A percentile compares a stretch with the other conserved stretches of the same genome.
phyloP scores from a whole-genome alignment of 805 yeast species.

The Pichia pseudocactophila region DNA sequence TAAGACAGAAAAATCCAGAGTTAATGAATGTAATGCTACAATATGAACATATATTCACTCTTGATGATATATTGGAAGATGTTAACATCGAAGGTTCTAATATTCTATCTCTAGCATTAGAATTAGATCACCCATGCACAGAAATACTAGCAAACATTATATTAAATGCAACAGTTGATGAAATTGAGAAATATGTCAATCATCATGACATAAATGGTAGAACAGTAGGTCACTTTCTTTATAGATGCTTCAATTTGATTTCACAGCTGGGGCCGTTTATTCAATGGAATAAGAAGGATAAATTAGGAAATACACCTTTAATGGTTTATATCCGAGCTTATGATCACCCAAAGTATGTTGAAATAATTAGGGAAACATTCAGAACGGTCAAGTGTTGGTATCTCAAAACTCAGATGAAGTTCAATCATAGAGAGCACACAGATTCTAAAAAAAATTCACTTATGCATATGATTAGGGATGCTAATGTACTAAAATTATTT shows the following conservation, averaged over 20 bases:
- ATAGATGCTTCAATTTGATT: constrained; percentile 46
- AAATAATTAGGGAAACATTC: constrained; percentile 39
- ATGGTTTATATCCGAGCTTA: constrained; percentile 70
- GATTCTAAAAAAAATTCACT: constrained; percentile 71
- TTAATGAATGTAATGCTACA: constrained; percentile 40
- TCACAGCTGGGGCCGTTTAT: constrained; percentile 45
- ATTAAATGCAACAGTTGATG: constrained; percentile 31
- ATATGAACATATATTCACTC: constrained; percentile 40
- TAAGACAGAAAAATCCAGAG: constrained; percentile 37
- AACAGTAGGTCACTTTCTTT: constrained; percentile 65
- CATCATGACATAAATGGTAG: constrained; percentile 44
- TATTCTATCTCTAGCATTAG: constrained; percentile 54
- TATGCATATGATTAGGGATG: constrained; percentile 54
- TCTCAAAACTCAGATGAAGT: constrained; percentile 17
- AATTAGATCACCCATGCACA: constrained; percentile 33
- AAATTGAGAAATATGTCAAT: constrained; percentile 41
- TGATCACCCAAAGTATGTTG: constrained; percentile 58
- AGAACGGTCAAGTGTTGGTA: constrained; percentile 38
- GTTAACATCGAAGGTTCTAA: constrained; percentile 44
- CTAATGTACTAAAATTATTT: constrained; percentile 35
- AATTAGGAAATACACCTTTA: constrained; percentile 67
- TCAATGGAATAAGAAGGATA: constrained; percentile 63
- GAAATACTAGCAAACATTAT: constrained; percentile 38
- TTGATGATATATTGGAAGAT: constrained; percentile 64
- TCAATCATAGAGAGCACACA: constrained; percentile 52